Conservation (phyloP, 441 rosid species). For the Macaranga tanarius region DNA sequence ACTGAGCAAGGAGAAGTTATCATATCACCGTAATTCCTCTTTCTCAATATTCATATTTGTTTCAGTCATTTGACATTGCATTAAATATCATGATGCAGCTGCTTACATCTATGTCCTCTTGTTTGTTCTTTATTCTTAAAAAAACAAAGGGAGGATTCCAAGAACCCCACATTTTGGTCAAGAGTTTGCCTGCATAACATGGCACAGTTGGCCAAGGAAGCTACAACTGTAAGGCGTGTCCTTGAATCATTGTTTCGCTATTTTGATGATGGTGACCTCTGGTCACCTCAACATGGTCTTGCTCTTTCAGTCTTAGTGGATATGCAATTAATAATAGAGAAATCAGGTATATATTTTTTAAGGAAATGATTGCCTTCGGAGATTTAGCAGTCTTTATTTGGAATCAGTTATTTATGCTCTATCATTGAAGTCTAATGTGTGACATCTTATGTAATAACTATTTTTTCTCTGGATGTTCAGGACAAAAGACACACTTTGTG, state of each 20-base stretch:
- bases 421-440: not conserved
- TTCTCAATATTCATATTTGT: slow-evolving; percentile 10
- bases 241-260: slow-evolving; percentile 86
- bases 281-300: slow-evolving; percentile 77
- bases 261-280: slow-evolving; percentile 60
- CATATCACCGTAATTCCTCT: slow-evolving; percentile 53
- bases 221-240: slow-evolving; percentile 76
- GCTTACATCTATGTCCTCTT: not conserved
- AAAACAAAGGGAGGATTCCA: slow-evolving; percentile 59
- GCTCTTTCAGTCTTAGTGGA: slow-evolving; percentile 75
- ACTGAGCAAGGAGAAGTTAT: slow-evolving; percentile 69
- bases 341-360: slow-evolving; percentile 44
- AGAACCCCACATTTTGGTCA: slow-evolving; percentile 83
- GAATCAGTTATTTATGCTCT: not conserved
- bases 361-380: slow-evolving; percentile 15
- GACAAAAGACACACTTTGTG: slow-evolving; percentile 75
- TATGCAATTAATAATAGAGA: slow-evolving; percentile 74
- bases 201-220: slow-evolving; percentile 92
- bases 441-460: not conserved
- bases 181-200: slow-evolving; percentile 80
- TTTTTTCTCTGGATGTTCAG: slow-evolving; percentile 34
- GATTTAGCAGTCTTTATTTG: slow-evolving; percentile 11
- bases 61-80: slow-evolving; percentile 2
- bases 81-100: slow-evolving; percentile 14
- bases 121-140: slow-evolving; percentile 15